Conservation (phyloP, 495 filamentous ascomycete species). For the Rhypophila decipiens region DNA sequence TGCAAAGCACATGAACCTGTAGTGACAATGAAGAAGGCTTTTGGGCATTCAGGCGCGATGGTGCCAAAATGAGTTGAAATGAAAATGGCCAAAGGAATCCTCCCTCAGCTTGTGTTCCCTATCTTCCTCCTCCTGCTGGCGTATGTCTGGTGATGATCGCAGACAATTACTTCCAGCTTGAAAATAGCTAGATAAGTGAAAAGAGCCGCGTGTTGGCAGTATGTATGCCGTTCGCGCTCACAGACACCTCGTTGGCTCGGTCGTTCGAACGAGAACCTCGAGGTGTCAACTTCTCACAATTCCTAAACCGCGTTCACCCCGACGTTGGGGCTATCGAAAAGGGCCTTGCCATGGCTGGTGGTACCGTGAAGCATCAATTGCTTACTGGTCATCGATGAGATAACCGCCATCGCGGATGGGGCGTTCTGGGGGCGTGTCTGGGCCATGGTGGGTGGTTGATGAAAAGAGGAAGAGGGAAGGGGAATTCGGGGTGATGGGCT, state of each 20-base stretch:
- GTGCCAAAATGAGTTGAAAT: no score
- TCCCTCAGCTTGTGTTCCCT: no score
- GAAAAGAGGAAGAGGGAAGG: neutral
- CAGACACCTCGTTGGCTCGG: conserved; percentile 1
- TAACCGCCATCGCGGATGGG: conserved; percentile 19
- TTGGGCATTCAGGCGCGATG: no score
- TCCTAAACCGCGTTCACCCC: conserved; percentile 48
- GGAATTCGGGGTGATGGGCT: neutral
- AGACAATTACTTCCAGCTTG: no score
- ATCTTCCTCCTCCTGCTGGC: no score
- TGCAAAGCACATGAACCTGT: no score
- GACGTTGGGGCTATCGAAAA: conserved; percentile 64
- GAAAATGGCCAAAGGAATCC: no score
- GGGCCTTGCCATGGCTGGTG: conserved; percentile 1
- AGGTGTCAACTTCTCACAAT: conserved; percentile 4
- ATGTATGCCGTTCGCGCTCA: neutral
- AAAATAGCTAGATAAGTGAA: no score
- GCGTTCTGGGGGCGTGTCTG: conserved; percentile 7
- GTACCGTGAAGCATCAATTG: neutral
- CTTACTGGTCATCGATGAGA: conserved; percentile 11
- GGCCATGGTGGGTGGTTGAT: conserved; percentile 18
- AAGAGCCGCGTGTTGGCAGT: no score
- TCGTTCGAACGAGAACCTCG: conserved; percentile 3
- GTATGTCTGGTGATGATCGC: no score
- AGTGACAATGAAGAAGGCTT: no score